Evolutionary conservation across 306 rosid genomes (phyloP).

Genomic region (Lathyrus aphaca): DNA sequence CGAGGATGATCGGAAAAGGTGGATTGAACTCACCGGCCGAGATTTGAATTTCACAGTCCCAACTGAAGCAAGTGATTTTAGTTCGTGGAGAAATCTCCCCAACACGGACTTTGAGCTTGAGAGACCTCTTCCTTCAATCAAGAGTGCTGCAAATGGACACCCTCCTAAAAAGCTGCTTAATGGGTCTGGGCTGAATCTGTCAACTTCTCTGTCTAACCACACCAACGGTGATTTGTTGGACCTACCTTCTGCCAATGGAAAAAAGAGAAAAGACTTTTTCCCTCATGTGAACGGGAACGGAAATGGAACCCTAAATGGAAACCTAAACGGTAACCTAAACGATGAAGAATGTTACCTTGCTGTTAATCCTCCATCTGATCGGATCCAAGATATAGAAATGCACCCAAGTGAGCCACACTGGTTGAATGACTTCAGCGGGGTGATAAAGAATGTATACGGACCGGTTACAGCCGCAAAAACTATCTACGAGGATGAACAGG

Average conservation of each 20-base stretch:
- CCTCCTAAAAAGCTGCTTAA: conserved; percentile 80
- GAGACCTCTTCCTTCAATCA: conserved; percentile 63
- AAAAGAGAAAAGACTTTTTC: conserved; percentile 75
- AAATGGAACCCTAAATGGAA: conserved; percentile 42
- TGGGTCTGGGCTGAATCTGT: conserved; percentile 73
- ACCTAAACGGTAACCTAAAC: conserved; percentile 33
- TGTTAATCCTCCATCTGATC: conserved; percentile 76
- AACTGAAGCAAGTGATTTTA: conserved; percentile 79
- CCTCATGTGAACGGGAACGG: conserved; percentile 55
- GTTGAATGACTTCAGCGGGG: conserved; percentile 78
- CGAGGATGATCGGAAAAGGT: conserved; percentile 75
- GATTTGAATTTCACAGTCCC: conserved; percentile 80
- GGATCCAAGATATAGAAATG: conserved; percentile 59
- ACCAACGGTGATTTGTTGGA: conserved; percentile 67
- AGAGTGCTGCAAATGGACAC: conserved; percentile 55
- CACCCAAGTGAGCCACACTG: conserved; percentile 60
- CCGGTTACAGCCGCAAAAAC: conserved; percentile 93
- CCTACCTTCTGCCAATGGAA: conserved; percentile 66
- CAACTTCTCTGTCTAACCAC: conserved; percentile 63
- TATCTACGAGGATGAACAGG: conserved; percentile 82
- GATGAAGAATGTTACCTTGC: conserved; percentile 72
- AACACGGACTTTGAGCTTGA: conserved; percentile 87
- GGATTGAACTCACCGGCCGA: conserved; percentile 88
- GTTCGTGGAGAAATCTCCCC: conserved; percentile 90
- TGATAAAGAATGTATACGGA: conserved; percentile 74